Percentiles rank a stretch among this genome's conserved stretches.
Evolutionary conservation across 2,329 filamentous ascomycete species (phyloP).

Genomic region (Verticillium alfalfae): DNA sequence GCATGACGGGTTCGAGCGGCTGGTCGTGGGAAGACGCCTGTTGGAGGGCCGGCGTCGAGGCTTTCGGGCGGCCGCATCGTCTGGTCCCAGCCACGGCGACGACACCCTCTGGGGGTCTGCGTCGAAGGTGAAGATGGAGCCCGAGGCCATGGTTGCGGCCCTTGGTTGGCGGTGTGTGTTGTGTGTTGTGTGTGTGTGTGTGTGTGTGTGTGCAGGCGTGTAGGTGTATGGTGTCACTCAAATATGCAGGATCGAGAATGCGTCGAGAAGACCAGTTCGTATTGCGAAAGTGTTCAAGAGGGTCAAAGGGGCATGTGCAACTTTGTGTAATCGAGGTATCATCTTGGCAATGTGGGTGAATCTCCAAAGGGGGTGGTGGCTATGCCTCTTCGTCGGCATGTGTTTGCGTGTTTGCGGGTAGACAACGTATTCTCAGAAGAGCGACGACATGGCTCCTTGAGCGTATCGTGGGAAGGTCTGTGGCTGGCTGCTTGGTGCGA

Average conservation of each 20-base stretch:
- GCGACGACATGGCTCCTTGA: not conserved
- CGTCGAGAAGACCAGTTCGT: not conserved
- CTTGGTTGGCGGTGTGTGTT: not conserved
- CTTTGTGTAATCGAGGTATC: constrained; percentile 29
- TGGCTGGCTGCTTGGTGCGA: not conserved
- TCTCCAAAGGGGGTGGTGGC: not conserved
- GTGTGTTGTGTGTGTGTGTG: no score
- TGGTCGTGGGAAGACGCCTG: constrained; percentile 13
- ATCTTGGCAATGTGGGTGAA: constrained; percentile 24
- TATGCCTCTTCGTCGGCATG: not conserved
- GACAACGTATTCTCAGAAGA: not conserved
- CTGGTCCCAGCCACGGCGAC: constrained; percentile 77
- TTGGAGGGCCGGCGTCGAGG: constrained; percentile 12
- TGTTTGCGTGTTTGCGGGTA: not conserved
- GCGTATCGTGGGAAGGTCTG: not conserved
- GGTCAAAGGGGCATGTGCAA: not conserved
- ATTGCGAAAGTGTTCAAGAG: not conserved
- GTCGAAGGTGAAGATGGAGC: constrained; percentile 94
- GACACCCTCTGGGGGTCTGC: constrained; percentile 80
- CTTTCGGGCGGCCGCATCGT: constrained; percentile 32
- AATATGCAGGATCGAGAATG: not conserved
- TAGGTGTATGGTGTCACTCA: not conserved
- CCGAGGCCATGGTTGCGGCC: constrained; percentile 66
- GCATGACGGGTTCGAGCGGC: constrained; percentile 30
- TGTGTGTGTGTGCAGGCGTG: no score